Base-by-base conservation (phyloP, 2,329 filamentous ascomycete genomes). In the Fonsecaea monophora region DNA sequence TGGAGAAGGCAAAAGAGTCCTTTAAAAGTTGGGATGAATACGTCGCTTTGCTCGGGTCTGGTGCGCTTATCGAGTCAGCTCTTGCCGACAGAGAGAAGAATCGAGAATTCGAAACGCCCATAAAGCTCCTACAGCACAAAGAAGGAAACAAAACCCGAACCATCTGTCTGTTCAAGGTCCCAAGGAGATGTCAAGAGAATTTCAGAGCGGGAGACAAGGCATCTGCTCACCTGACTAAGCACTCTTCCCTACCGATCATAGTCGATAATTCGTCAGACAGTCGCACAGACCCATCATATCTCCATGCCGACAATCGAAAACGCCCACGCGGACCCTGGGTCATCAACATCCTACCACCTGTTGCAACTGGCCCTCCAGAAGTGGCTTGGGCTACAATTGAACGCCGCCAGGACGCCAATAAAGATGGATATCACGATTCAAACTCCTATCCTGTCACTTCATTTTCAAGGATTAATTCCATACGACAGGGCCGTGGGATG, bases 11-110 rank as follows among this genome's bases (percentile, higher is more conserved):
- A 32, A 54, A 25, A 54, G 25, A 18, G 25, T 32, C 50, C 4
- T 61, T 61, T 18, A 34, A 35, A 30, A 53, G 45, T 18, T 53
- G 30, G 58, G 32, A 53, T 1, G 58, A 61, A 10, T 61, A 61
- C 34, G 3, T 37, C 30, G 58, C 45, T 38, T 53, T 45, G n/a
- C 32, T 61, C 13, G 58, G 58, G 35, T 30, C 35, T 34, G 58
- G 45, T 13, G 32, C 58, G 12, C 35, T 32, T 7, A 54, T 32
- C 18, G 50, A 32, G 32, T 35, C 25, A 12, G 21, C 12, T 32
- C 13, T 35, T 3, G 18, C 21, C 4, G 50, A 54, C 25, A 37
- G 34, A 15, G 40, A 53, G n/a, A 15, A 61, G 50, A 34, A 25
- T 34, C 32, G 18, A 40, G n/a, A 18, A 34, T 53, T 34, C 42